Evolutionary conservation across 2,329 filamentous ascomycete species (phyloP).

Genomic region (Epichloe brachyelytri): DNA sequence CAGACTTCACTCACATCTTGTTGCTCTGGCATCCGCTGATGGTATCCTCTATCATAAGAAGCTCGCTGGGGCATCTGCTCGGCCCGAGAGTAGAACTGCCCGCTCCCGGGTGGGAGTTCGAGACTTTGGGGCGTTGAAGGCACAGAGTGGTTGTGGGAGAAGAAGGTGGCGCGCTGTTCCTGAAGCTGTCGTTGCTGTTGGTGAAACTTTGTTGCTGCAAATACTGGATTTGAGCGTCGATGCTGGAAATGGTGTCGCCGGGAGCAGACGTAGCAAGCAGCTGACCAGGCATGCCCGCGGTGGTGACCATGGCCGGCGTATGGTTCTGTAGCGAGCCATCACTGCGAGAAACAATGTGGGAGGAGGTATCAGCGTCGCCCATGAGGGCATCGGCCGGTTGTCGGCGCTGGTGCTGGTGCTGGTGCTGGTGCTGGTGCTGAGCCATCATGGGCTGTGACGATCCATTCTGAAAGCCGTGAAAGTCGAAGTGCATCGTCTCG

Average conservation of each 20-base stretch:
- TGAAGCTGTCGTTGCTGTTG: slow-evolving; percentile 46
- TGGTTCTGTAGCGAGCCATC: slow-evolving; percentile 29
- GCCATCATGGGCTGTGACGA: slow-evolving; percentile 20
- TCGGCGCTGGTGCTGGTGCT: slow-evolving; percentile 9
- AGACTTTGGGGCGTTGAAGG: slow-evolving; percentile 73
- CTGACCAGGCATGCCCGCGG: slow-evolving; percentile 31
- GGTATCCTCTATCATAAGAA: slow-evolving; percentile 51
- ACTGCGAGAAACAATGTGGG: slow-evolving; percentile 17
- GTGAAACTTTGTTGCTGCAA: slow-evolving; percentile 49
- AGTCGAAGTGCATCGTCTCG: slow-evolving; percentile 47
- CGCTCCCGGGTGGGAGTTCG: slow-evolving; percentile 52
- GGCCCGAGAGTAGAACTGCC: slow-evolving; percentile 47
- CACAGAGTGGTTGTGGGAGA: slow-evolving; percentile 46
- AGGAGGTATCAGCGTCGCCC: slow-evolving; percentile 18
- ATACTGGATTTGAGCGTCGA: slow-evolving; percentile 55
- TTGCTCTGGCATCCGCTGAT: slow-evolving; percentile 55
- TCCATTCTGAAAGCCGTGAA: slow-evolving; percentile 37
- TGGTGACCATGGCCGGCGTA: slow-evolving; percentile 34
- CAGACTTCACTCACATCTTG: slow-evolving; percentile 40
- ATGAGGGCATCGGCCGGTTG: slow-evolving; percentile 24
- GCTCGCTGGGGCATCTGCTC: slow-evolving; percentile 40
- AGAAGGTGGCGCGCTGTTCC: slow-evolving; percentile 44
- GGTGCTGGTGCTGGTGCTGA: slow-evolving; percentile 14
- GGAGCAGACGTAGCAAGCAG: slow-evolving; percentile 28
- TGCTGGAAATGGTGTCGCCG: slow-evolving; percentile 40